Evolutionary conservation across 257 asterid species (phyloP).

Genomic region (Coffea canephora): DNA sequence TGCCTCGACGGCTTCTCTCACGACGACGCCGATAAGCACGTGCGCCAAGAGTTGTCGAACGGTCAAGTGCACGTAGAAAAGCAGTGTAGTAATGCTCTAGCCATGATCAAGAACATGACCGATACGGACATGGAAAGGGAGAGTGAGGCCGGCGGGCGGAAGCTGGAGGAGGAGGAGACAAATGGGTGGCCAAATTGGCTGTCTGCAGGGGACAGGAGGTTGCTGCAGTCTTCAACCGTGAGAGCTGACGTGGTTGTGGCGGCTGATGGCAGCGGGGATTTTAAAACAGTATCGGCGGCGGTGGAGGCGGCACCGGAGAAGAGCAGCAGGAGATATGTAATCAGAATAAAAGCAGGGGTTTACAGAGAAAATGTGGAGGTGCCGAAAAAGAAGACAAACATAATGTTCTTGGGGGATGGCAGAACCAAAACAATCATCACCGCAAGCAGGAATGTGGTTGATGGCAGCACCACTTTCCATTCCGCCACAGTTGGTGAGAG

Average conservation of each 20-base stretch:
- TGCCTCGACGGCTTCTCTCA: conserved; percentile 91
- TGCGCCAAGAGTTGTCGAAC: conserved; percentile 39
- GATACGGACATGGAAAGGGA: conserved; percentile 35
- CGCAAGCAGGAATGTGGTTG: conserved; percentile 54
- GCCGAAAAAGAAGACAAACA: conserved; percentile 48
- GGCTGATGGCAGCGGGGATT: conserved; percentile 81
- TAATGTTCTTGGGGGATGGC: conserved; percentile 89
- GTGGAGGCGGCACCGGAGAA: conserved; percentile 77
- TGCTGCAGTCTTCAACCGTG: conserved; percentile 65
- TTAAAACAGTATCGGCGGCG: conserved; percentile 64
- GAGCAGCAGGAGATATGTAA: conserved; percentile 56
- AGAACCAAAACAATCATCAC: conserved; percentile 69
- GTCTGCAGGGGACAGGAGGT: conserved; percentile 66
- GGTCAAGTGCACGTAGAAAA: conserved; percentile 58
- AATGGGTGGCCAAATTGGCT: conserved; percentile 74
- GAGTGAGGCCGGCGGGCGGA: conserved; percentile 26
- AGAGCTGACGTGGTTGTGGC: conserved; percentile 72
- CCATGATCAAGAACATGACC: conserved; percentile 79
- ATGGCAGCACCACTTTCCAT: conserved; percentile 76
- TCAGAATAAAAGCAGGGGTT: conserved; percentile 70
- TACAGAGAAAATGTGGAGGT: conserved; percentile 83
- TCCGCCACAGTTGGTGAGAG: conserved; percentile 85
- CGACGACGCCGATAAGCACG: conserved; percentile 41
- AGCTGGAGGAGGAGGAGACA: conserved; percentile 34
- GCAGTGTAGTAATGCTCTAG: conserved; percentile 75